These are phyloP conservation scores for Cladosporium sp. DNA, from an alignment of 2,329 filamentous ascomycete genomes.

Conservation along the genomic window DNA sequence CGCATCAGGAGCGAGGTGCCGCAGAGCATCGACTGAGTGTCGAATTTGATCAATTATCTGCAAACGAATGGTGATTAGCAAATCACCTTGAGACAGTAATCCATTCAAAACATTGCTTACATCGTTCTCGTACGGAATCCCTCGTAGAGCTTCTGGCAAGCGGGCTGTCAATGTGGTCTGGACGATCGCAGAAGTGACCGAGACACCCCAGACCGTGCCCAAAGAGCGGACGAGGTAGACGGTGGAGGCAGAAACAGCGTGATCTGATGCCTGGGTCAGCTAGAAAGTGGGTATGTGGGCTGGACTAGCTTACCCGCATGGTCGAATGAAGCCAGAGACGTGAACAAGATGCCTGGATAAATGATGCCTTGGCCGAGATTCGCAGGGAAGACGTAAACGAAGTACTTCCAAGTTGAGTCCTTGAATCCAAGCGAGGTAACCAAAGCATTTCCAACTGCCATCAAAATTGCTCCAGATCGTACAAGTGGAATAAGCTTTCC, in stretches of 20 bases:
- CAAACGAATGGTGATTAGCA: too few species aligned
- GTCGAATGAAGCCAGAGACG: constrained; percentile 58
- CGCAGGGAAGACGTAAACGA: constrained; percentile 42
- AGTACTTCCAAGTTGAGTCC: constrained; percentile 43
- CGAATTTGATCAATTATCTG: constrained; percentile 60
- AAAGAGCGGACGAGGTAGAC: constrained; percentile 62
- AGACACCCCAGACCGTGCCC: constrained; percentile 62
- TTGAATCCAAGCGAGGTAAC: constrained; percentile 39
- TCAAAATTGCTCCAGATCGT: constrained; percentile 37
- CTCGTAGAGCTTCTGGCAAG: constrained; percentile 51
- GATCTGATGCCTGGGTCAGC: constrained; percentile 40
- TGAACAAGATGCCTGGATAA: constrained; percentile 53
- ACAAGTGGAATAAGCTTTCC: constrained; percentile 41
- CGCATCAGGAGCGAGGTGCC: constrained; percentile 52
- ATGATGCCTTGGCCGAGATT: constrained; percentile 46
- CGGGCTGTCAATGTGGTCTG: constrained; percentile 57
- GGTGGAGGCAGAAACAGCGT: constrained; percentile 59
- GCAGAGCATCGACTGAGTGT: constrained; percentile 56
- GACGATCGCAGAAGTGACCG: constrained; percentile 58
- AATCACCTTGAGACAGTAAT: background rate
- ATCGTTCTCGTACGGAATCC: constrained; percentile 55
- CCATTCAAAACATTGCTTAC: constrained; percentile 37
- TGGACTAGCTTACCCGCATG: constrained; percentile 48
- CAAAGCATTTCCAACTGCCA: constrained; percentile 42
- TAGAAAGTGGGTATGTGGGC: background rate